phyloP scores from a whole-genome alignment of 495 filamentous ascomycete genomes.

The Penicillium simplicissimum region DNA sequence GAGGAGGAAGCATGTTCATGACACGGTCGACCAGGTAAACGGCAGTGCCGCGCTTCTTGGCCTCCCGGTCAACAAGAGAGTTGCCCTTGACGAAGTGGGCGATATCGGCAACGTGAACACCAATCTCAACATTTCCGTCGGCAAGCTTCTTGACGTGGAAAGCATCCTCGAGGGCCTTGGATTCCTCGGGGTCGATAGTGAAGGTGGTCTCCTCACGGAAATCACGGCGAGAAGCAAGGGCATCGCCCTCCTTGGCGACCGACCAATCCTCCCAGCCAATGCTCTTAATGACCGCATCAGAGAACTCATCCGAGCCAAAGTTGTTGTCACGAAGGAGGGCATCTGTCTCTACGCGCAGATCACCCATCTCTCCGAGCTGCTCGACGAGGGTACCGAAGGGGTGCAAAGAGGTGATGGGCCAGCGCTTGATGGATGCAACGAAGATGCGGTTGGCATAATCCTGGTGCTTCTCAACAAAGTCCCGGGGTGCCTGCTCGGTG shows the following conservation, averaged over 20 bases:
- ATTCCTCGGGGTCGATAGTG: slow-evolving; percentile 83
- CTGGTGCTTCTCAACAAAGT: slow-evolving; percentile 98
- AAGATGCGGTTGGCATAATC: slow-evolving; percentile 97
- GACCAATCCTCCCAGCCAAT: slow-evolving; percentile 92
- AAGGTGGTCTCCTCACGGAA: slow-evolving; percentile 90
- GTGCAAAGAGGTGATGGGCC: slow-evolving; percentile 99
- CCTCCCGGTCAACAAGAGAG: slow-evolving; percentile 94
- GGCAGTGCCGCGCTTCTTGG: slow-evolving; percentile 95
- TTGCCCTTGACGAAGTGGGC: slow-evolving; percentile 96
- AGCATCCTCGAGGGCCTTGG: slow-evolving; percentile 84
- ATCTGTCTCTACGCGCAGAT: slow-evolving; percentile 95
- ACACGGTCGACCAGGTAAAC: slow-evolving; percentile 90
- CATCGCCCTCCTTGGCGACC: slow-evolving; percentile 76
- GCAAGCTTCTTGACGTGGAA: slow-evolving; percentile 81
- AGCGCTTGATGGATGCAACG: slow-evolving; percentile 97
- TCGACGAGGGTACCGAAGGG: slow-evolving; percentile 97
- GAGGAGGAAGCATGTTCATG: slow-evolving; percentile 86
- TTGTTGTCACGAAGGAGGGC: slow-evolving; percentile 97
- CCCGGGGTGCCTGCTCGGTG: slow-evolving; percentile 93
- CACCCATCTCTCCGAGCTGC: slow-evolving; percentile 95
- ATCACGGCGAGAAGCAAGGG: slow-evolving; percentile 77
- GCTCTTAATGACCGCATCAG: slow-evolving; percentile 90
- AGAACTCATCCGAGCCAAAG: slow-evolving; percentile 96
- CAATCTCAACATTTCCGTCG: slow-evolving; percentile 88
- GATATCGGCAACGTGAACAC: slow-evolving; percentile 93